Evolutionary conservation across 768 basidiomycete genomes (phyloP).

Genomic region (Trametopsis cervina): DNA sequence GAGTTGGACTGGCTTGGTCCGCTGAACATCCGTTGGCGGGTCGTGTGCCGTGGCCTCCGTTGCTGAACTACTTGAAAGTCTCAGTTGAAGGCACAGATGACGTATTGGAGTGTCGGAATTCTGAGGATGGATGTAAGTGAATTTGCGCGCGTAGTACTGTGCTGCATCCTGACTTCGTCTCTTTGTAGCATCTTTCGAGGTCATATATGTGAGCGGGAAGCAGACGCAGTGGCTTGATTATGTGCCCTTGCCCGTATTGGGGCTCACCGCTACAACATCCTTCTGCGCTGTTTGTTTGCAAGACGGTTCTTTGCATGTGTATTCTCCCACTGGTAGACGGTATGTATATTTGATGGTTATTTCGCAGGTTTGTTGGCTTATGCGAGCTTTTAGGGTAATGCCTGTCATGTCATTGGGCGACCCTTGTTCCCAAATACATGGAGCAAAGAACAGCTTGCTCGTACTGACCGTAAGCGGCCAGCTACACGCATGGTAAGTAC

Average conservation of each 20-base stretch:
- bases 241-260: constrained; percentile 64
- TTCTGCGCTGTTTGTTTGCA: constrained; percentile 76
- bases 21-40: constrained; percentile 16
- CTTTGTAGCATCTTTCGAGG: constrained; percentile 44
- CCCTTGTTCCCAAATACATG: constrained; percentile 63
- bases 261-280: constrained; percentile 49
- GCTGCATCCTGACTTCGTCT: neutral
- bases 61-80: constrained; percentile 28
- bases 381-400: constrained; percentile 48
- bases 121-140: constrained; percentile 51
- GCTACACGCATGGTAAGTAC: constrained; percentile 66
- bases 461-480: constrained; percentile 67
- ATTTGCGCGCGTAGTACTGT: neutral
- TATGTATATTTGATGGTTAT: constrained; percentile 28
- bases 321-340: constrained; percentile 82
- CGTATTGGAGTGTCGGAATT: constrained; percentile 72
- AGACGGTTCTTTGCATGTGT: constrained; percentile 78
- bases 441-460: constrained; percentile 56
- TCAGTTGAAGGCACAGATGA: constrained; percentile 63
- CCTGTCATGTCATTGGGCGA: constrained; percentile 69
- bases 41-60: constrained; percentile 47
- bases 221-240: constrained; percentile 89
- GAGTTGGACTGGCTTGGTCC: constrained; percentile 12
- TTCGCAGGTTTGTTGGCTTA: neutral
- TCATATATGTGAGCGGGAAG: constrained; percentile 56